These are phyloP conservation scores for Gautieria morchelliformis DNA, from an alignment of 768 basidiomycete species.

Conservation along the genomic window DNA sequence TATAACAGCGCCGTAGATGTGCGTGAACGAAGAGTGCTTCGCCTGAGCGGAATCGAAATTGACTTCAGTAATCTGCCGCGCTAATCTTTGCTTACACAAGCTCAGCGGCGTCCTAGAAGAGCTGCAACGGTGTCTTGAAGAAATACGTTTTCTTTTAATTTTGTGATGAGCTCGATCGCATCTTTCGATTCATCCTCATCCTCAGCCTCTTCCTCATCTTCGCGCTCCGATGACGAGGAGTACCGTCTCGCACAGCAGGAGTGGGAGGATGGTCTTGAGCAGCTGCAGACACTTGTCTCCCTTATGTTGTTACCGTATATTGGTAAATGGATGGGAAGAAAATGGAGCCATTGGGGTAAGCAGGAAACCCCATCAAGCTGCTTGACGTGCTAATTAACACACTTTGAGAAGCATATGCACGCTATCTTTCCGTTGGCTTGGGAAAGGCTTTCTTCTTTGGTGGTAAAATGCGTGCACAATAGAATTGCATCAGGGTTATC, in stretches of 20 bases:
- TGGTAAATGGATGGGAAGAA: slow-evolving; percentile 82
- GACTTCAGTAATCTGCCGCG: too few species aligned
- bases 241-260: slow-evolving; percentile 74
- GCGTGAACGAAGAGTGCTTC: background rate
- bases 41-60: background rate
- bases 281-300: slow-evolving; percentile 72
- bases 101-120: too few species aligned
- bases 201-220: slow-evolving; percentile 24
- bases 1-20: background rate
- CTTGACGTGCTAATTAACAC: background rate
- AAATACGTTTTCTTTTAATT: background rate
- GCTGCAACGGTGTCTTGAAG: too few species aligned
- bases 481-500: background rate
- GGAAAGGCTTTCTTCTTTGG: slow-evolving; percentile 58
- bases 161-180: slow-evolving; percentile 33
- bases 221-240: slow-evolving; percentile 55
- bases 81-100: background rate
- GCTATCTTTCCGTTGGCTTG: slow-evolving; percentile 58
- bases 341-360: slow-evolving; percentile 81
- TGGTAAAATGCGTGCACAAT: slow-evolving; percentile 9
- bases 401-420: slow-evolving; percentile 45
- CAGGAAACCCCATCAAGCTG: slow-evolving; percentile 12
- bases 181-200: slow-evolving; percentile 47
- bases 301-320: slow-evolving; percentile 77
- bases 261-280: slow-evolving; percentile 86